Conservation (phyloP, 2,329 filamentous ascomycete genomes). For the Lachnellula willkommii region DNA sequence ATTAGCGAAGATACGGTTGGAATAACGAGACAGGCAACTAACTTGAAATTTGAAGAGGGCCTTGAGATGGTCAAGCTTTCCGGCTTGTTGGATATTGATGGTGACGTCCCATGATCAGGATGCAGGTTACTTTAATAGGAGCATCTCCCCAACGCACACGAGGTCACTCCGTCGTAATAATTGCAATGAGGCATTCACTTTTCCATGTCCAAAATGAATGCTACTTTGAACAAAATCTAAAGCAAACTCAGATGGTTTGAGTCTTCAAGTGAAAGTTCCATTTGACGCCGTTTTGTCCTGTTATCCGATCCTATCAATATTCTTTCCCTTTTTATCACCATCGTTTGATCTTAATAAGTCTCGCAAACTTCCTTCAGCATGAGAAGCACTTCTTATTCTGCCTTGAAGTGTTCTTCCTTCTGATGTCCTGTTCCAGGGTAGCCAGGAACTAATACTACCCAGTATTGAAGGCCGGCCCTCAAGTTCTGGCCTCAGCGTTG, state of each 20-base stretch:
- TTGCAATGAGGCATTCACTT: too few species aligned
- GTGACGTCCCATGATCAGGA: too few species aligned
- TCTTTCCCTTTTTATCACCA: slow-evolving; percentile 29
- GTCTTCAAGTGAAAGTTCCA: not conserved
- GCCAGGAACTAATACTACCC: slow-evolving; percentile 28
- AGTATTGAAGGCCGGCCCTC: slow-evolving; percentile 22
- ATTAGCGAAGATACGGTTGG: too few species aligned
- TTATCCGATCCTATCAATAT: slow-evolving; percentile 21
- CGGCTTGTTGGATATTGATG: too few species aligned
- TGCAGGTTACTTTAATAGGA: not conserved
- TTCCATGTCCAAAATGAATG: too few species aligned
- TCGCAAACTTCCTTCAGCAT: slow-evolving; percentile 53
- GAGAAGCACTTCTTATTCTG: slow-evolving; percentile 33
- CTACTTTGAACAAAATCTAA: not conserved
- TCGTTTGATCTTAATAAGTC: slow-evolving; percentile 43
- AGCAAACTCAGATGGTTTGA: not conserved
- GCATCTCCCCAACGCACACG: too few species aligned
- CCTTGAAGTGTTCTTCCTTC: slow-evolving; percentile 19
- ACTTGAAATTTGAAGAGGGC: too few species aligned
- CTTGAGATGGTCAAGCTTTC: too few species aligned
- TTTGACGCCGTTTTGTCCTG: not conserved
- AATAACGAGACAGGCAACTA: too few species aligned
- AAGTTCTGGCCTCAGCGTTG: slow-evolving; percentile 18
- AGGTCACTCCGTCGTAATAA: too few species aligned
- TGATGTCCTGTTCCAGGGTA: slow-evolving; percentile 25